Evolutionary conservation across 805 yeast species (phyloP), one percentile per base, ranked within the genome.

Genomic region (Barnettozyma californica): DNA sequence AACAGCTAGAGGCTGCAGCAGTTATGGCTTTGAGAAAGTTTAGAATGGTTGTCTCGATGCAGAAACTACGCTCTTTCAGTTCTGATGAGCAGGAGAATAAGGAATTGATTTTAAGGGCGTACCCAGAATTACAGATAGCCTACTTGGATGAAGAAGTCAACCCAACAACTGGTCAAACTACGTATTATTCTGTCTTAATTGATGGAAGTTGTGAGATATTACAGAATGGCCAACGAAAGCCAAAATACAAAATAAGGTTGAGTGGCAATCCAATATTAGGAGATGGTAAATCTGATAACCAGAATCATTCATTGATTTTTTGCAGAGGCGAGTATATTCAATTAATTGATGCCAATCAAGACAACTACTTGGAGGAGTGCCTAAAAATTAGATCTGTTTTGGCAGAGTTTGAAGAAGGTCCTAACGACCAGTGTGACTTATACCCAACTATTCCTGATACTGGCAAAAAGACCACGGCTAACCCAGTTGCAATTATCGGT

Each of bases 221-320:
- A 43, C 81, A 75, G 42, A 71, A 75, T 55, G 88, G 89, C 10
- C 60, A 72, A 50, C 69, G 85, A 53, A 69, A 71, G 50, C 88
- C 88, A 27, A 79, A 80, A 56, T 81, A 81, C 57, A 71, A 81
- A 56, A 75, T 87, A 42, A 77, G 71, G 56, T 71, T 87, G 40
- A 82, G 91, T 13, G 95, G 95, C 16, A 80, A 85, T 62, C 95
- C 95, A 43, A 83, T 86, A 46, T 72, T 87, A 51, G 95, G 95
- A 43, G 94, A 86, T 63, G 95, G 95, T 49, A 86, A 86, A 63
- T 78, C 90, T 27, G 95, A 87, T 65, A 87, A 87, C 60, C 95
- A 87, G 62, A 87, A 87, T 59, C 87, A 81, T 63, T 80, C 91
- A 6, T 63, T 87, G 43, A 77, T 84, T 31, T 87, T 84, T 67